Base-by-base conservation (phyloP, 2,329 filamentous ascomycete genomes). In the Trichoderma breve region DNA sequence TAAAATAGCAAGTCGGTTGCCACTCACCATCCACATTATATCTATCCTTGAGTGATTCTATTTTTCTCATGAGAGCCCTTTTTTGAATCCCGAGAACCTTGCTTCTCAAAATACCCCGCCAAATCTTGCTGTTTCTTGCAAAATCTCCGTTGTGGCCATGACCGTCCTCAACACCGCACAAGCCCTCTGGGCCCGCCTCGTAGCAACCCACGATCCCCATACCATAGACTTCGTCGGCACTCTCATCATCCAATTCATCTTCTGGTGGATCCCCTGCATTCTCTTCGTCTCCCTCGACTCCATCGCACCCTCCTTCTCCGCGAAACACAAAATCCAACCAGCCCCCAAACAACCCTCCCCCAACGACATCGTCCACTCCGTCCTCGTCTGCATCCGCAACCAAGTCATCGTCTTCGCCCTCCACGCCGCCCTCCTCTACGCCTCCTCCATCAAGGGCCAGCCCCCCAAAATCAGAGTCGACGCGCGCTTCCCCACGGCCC, bases 241-340 rank as follows among this genome's bases (percentile, higher is more conserved):
- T 5, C 72, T 83, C 4, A 18, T 79, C 51, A 73, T 85, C 32
- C 84, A 86, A 63, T 2, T 83, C 21, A 1, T 85, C 72, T 83
- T 82, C 78, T 86, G 84, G 80, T 86, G 84, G 84, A 65, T 84
- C 39, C 83, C 83, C 0, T 84, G 81, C 6, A 74, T 77, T 11
- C 32, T 82, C 64, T 87, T 85, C 74, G 78, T 85, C 28, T 77
- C 76, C 0, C 80, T 88, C 15, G 84, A 86, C 74, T 53, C 72
- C 11, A 12, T 84, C 12, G 79, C 82, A n/a, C 87, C 87, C 0
- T 60, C 75, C 9, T 88, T 87, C 74, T 85, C 86, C 0, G 79
- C 80, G 8, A 81, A 80, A 5, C 86, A 89, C 80, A 89, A 88
- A 76, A 84, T 88, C 71, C 87, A 89, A 73, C 85, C 86, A 0